These are phyloP conservation scores for Coemansia sp. DNA, from an alignment of 192 early-diverging fungal species.

Conservation along the genomic window DNA sequence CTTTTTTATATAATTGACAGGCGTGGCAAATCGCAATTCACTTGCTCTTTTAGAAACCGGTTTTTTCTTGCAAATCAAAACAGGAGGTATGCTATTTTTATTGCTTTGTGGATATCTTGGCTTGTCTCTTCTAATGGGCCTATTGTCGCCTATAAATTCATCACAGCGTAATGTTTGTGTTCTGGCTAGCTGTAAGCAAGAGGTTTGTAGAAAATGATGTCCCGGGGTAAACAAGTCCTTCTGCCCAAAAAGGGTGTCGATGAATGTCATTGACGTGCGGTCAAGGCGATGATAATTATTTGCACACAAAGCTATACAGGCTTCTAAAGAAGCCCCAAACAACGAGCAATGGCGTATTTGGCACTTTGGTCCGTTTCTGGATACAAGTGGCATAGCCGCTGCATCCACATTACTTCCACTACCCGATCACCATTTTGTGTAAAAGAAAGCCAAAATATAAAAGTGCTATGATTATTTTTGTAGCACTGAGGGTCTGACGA, in stretches of 20 bases:
- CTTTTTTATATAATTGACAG: not conserved
- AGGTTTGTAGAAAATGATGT: too few species aligned
- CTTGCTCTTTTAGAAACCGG: not conserved
- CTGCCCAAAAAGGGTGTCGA: too few species aligned
- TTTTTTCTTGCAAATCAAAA: conserved; percentile 1
- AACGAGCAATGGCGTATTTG: not conserved
- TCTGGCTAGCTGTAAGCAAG: too few species aligned
- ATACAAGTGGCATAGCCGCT: not conserved
- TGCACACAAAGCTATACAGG: not conserved
- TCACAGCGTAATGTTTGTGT: not conserved
- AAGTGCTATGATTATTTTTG: not conserved
- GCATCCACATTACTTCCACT: not conserved
- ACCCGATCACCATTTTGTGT: not conserved
- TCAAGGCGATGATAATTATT: not conserved
- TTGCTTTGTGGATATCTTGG: not conserved
- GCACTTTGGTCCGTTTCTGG: not conserved
- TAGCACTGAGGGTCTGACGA: not conserved
- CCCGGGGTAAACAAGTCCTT: too few species aligned
- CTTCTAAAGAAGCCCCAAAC: not conserved
- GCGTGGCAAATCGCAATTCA: not conserved
- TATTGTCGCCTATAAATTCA: not conserved
- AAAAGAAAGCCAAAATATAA: not conserved
- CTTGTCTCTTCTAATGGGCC: not conserved
- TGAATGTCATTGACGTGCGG: not conserved
- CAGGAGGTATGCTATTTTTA: not conserved